A percentile compares a stretch with the other conserved stretches of the same genome.
Evolutionary conservation across 768 basidiomycete genomes (phyloP).

Genomic region (Suillus clintonianus): DNA sequence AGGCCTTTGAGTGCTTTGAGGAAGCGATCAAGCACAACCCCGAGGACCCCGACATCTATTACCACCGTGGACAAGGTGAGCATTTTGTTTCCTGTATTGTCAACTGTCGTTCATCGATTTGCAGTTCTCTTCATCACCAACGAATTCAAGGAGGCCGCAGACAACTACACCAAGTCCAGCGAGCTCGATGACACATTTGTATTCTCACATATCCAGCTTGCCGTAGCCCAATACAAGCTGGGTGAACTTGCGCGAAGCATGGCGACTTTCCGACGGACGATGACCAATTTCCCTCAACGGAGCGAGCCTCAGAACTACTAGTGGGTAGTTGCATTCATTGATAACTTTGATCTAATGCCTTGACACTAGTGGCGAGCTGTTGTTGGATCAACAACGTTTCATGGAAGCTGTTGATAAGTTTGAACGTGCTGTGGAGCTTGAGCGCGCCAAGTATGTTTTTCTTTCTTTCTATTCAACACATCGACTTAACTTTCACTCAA

Average conservation of each 20-base stretch:
- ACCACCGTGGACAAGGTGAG: constrained; percentile 94
- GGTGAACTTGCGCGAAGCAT: constrained; percentile 78
- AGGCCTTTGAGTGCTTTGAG: constrained; percentile 91
- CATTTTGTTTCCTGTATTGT: not conserved
- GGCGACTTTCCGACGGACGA: constrained; percentile 85
- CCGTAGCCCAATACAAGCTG: constrained; percentile 95
- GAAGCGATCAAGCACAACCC: constrained; percentile 81
- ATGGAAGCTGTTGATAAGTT: constrained; percentile 90
- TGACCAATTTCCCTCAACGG: constrained; percentile 81
- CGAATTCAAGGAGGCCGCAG: constrained; percentile 81
- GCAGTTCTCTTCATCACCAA: constrained; percentile 93
- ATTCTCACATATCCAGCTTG: constrained; percentile 96
- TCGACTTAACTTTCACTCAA: constrained; percentile 1
- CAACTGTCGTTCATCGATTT: not conserved
- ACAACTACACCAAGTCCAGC: constrained; percentile 91
- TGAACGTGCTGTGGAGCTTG: constrained; percentile 87
- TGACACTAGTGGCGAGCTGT: constrained; percentile 84
- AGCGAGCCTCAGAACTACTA: constrained; percentile 96
- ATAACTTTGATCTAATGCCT: not conserved
- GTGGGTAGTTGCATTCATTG: constrained; percentile 45
- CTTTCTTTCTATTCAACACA: not conserved
- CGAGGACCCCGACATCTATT: constrained; percentile 93
- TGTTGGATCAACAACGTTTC: constrained; percentile 89
- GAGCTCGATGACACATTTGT: constrained; percentile 86
- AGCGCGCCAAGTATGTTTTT: constrained; percentile 64